Conservation (phyloP, 2,329 filamentous ascomycete species). For the Talaromyces sp. region DNA sequence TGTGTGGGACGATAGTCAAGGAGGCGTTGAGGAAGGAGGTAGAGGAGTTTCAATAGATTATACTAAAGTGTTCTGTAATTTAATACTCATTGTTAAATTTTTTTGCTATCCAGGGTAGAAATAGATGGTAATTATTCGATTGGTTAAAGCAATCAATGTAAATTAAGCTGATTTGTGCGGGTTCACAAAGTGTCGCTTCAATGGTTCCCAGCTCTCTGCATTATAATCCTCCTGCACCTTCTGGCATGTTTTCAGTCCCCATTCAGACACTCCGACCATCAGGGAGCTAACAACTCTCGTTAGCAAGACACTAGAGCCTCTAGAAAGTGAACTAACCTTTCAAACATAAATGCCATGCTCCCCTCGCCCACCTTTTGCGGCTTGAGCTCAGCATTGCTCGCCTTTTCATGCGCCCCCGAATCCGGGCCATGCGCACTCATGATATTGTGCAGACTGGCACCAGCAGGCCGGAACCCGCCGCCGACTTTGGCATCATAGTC, state of each 20-base stretch:
- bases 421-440: slow-evolving; percentile 65
- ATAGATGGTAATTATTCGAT: neutral
- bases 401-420: slow-evolving; percentile 50
- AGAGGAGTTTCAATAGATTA: slow-evolving; percentile 18
- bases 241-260: slow-evolving; percentile 63
- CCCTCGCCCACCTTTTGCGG: slow-evolving; percentile 54
- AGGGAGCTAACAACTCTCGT: slow-evolving; percentile 39
- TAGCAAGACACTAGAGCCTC: neutral
- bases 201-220: slow-evolving; percentile 70
- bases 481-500: slow-evolving; percentile 56
- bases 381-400: slow-evolving; percentile 47
- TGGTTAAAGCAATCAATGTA: neutral
- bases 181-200: slow-evolving; percentile 58
- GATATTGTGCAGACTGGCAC: slow-evolving; percentile 61
- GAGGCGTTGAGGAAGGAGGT: slow-evolving; percentile 54
- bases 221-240: slow-evolving; percentile 71
- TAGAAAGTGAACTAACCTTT: slow-evolving; percentile 36
- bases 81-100: too few relatives aligned
- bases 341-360: slow-evolving; percentile 61
- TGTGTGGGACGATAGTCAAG: slow-evolving; percentile 57
- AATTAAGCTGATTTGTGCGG: slow-evolving; percentile 21
- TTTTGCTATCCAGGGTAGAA: neutral
- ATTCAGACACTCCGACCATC: slow-evolving; percentile 68
- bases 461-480: slow-evolving; percentile 55
- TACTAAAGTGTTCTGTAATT: neutral